Conservation (phyloP, 371 early-diverging fungal species). For the Lichtheimia corymbifera region DNA sequence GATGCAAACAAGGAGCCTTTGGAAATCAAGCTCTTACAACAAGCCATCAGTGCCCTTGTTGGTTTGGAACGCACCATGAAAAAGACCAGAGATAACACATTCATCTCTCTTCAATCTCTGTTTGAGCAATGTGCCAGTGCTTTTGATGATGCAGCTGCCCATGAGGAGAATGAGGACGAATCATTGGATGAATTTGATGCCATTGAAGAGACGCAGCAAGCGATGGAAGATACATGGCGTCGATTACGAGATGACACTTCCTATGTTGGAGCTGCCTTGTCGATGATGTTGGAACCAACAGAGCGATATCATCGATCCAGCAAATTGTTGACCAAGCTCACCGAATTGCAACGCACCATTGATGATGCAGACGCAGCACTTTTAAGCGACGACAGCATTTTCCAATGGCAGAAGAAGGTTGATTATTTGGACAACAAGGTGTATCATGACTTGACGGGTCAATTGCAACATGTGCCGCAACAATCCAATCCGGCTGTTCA, state of each 20-base stretch:
- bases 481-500: too few relatives aligned
- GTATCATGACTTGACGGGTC: too few relatives aligned
- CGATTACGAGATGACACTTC: conserved; percentile 23
- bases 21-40: conserved; percentile 26
- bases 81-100: conserved; percentile 13
- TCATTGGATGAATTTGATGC: conserved; percentile 13
- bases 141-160: conserved; percentile 7
- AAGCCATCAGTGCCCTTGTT: conserved; percentile 37
- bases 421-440: conserved; percentile 25
- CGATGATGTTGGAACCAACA: conserved; percentile 29
- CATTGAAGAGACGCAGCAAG: conserved; percentile 4
- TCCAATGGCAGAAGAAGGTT: conserved; percentile 39
- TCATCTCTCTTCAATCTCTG: conserved; percentile 11
- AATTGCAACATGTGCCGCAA: too few relatives aligned
- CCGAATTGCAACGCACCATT: conserved; percentile 21
- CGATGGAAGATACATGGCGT: conserved; percentile 27
- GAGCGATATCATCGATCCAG: conserved; percentile 27
- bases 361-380: conserved; percentile 13
- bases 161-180: conserved; percentile 4
- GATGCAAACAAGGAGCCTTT: conserved; percentile 2
- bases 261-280: conserved; percentile 19
- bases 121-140: conserved; percentile 21
- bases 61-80: conserved; percentile 28
- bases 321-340: conserved; percentile 20
- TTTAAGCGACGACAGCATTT: conserved; percentile 33